Conservation (phyloP, 257 asterid genomes). For the Thymus quinquecostatus region DNA sequence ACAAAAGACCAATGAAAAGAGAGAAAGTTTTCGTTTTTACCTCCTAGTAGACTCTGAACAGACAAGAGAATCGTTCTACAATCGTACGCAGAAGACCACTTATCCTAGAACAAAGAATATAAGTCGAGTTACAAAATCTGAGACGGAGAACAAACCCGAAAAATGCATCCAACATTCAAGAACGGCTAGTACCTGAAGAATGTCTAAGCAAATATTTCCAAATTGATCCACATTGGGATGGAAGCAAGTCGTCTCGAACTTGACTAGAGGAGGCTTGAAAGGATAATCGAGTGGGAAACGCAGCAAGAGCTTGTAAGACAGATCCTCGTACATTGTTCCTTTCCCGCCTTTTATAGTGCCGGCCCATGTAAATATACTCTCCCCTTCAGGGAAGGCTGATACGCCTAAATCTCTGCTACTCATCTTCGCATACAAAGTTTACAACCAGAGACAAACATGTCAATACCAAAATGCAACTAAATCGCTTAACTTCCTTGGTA, state of each 20-base stretch:
- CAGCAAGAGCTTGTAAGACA: constrained; percentile 59
- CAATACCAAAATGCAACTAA: not conserved
- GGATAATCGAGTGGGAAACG: constrained; percentile 79
- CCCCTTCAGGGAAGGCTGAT: constrained; percentile 78
- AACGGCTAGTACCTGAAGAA: constrained; percentile 56
- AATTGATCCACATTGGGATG: constrained; percentile 77
- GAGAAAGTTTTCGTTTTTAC: constrained; percentile 22
- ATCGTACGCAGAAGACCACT: constrained; percentile 85
- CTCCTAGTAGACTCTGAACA: constrained; percentile 75
- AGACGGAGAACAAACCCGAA: not conserved
- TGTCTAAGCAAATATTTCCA: constrained; percentile 74
- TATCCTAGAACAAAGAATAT: constrained; percentile 46
- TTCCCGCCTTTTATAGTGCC: constrained; percentile 72
- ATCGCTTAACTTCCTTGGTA: not conserved
- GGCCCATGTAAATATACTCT: constrained; percentile 67
- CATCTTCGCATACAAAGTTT: constrained; percentile 46
- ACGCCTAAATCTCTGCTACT: constrained; percentile 66
- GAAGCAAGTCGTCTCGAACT: constrained; percentile 73
- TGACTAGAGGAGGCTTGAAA: constrained; percentile 81
- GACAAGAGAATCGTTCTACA: constrained; percentile 78
- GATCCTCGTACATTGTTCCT: constrained; percentile 67
- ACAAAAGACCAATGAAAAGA: not conserved
- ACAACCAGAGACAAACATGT: not conserved
- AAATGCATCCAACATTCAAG: not conserved
- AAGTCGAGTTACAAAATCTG: not conserved